These are phyloP conservation scores for Mortierella sp. DNA, from an alignment of 371 early-diverging fungal genomes.

Conservation along the genomic window DNA sequence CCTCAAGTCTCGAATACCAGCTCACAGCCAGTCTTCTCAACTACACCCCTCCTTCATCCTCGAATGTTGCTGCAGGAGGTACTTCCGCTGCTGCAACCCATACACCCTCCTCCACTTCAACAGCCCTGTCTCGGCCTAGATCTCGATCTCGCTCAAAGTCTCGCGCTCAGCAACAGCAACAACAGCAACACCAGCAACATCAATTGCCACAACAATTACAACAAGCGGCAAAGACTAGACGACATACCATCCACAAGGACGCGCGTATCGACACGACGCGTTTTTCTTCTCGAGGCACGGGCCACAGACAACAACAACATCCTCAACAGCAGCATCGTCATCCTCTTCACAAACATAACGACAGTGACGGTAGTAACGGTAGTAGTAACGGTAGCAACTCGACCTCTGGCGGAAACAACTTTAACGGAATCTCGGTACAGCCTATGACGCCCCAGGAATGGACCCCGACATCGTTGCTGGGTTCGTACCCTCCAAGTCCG, in stretches of 20 bases:
- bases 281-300: conserved; percentile 20
- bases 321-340: neutral
- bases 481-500: conserved; percentile 30
- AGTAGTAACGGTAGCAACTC: neutral
- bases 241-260: conserved; percentile 16
- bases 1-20: conserved; percentile 58
- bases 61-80: neutral
- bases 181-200: neutral
- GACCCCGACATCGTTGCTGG: conserved; percentile 19
- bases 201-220: neutral
- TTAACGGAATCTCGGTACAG: neutral
- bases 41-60: conserved; percentile 4
- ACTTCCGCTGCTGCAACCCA: neutral
- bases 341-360: neutral
- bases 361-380: neutral
- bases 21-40: conserved; percentile 47
- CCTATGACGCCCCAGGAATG: neutral
- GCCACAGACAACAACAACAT: conserved; percentile 15
- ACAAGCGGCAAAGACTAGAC: neutral
- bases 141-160: conserved; percentile 31
- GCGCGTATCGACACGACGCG: conserved; percentile 12
- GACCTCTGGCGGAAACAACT: neutral
- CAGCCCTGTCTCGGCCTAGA: conserved; percentile 6
- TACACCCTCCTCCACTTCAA: neutral
- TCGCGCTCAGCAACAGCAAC: conserved; percentile 11